Evolutionary conservation across 495 filamentous ascomycete genomes (phyloP), one percentile per base, ranked within the genome.

Genomic region (Immersiella caudata): DNA sequence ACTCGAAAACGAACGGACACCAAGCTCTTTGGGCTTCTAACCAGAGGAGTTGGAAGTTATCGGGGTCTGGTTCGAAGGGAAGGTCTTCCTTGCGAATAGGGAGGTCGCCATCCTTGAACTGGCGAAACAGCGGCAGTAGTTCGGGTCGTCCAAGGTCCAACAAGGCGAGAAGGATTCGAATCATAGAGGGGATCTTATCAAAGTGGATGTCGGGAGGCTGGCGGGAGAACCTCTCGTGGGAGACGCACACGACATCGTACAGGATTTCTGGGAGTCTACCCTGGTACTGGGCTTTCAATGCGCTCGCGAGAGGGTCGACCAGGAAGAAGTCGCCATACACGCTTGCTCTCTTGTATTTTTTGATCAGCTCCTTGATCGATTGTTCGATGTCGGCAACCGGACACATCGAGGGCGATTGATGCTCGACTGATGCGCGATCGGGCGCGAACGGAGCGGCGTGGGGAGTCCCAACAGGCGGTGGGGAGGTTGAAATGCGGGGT

Each of bases 1-100:
- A n/a, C 24, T 54, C 24, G 22, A 64, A 64, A 46, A 64, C 40
- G 1, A 64, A 29, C 1, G 61, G 61, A 27, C 61, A 64, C 61
- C 61, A 64, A 52, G 36, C 46, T 20, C 9, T 26, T 21, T 64
- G 61, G 46, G 61, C 40, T 27, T 54, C 24, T 2, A 20, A 12
- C 6, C 22, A 64, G 22, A 22, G n/a, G 40, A 29, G 16, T 8
- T 5, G 52, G 46, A 64, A 64, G 6, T 24, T 7, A 2, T 25
- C 14, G 36, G 11, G 26, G 24, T 9, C 6, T 1, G 6, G 9
- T 14, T 24, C 61, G 24, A 26, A 9, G 8, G 12, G 22, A 51
- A 64, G 61, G 24, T 54, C 5, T 12, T 64, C 61, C 25, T 27
- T 6, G 24, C 18, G 12, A 27, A 64, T 25, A 22, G 61, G 61